phyloP scores from a whole-genome alignment of 2,329 filamentous ascomycete species.

The Xylaria arbuscula region DNA sequence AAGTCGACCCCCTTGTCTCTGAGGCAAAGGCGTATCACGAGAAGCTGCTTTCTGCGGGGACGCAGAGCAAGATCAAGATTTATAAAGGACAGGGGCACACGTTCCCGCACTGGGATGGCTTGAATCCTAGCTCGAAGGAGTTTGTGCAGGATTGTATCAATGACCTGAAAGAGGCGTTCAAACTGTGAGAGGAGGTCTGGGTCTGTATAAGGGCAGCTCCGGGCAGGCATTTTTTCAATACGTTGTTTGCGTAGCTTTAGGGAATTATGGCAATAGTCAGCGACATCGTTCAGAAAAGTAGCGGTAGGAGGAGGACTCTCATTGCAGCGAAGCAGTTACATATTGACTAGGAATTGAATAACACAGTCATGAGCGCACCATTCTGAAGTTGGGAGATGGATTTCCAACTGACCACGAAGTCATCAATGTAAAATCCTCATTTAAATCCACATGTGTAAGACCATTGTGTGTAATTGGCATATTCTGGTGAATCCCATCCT shows the following conservation, averaged over 20 bases:
- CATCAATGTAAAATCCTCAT: too few relatives aligned
- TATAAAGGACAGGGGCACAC: constrained; percentile 53
- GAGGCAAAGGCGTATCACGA: constrained; percentile 51
- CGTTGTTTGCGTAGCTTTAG: background rate
- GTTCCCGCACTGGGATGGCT: constrained; percentile 52
- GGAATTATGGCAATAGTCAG: background rate
- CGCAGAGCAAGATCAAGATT: constrained; percentile 49
- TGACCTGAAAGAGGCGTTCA: constrained; percentile 45
- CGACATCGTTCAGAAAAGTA: too few relatives aligned
- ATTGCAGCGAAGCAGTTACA: too few relatives aligned
- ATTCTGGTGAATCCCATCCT: too few relatives aligned
- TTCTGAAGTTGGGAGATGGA: too few relatives aligned
- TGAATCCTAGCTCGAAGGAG: constrained; percentile 49
- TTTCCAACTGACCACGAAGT: too few relatives aligned
- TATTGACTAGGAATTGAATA: too few relatives aligned
- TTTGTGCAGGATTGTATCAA: constrained; percentile 51
- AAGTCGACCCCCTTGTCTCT: constrained; percentile 51
- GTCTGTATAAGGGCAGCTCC: background rate
- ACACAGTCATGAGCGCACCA: too few relatives aligned
- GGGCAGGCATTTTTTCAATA: background rate
- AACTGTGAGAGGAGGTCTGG: constrained; percentile 1
- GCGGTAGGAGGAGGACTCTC: too few relatives aligned
- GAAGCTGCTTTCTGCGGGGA: constrained; percentile 48
- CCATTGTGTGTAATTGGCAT: too few relatives aligned
- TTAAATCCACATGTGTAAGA: too few relatives aligned